Conservation (phyloP, 768 basidiomycete species). For the Tricholoma hemisulphureum region DNA sequence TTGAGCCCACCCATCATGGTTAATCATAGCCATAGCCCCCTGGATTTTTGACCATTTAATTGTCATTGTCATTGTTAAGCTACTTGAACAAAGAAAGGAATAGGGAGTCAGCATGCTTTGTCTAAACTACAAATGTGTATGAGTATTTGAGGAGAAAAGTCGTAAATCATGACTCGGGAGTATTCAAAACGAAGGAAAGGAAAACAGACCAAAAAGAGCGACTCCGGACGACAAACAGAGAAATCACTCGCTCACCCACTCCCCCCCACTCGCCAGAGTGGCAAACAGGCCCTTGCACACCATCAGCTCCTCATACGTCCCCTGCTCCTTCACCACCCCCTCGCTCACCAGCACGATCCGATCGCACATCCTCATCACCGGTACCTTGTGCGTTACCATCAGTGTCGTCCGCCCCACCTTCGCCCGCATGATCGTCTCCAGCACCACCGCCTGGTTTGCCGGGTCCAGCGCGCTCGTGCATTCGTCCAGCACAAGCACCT, state of each 20-base stretch:
- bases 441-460: slow-evolving; percentile 77
- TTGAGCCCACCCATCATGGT: too few relatives aligned
- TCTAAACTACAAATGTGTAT: too few relatives aligned
- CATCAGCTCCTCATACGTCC: slow-evolving; percentile 70
- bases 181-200: too few relatives aligned
- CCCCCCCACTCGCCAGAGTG: slow-evolving; percentile 70
- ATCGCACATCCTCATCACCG: slow-evolving; percentile 91
- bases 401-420: slow-evolving; percentile 77
- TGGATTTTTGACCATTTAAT: too few relatives aligned
- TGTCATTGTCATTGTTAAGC: too few relatives aligned
- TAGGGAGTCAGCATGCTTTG: too few relatives aligned
- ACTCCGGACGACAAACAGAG: too few relatives aligned
- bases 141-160: too few relatives aligned
- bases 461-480: slow-evolving; percentile 92
- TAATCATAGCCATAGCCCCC: too few relatives aligned
- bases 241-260: slow-evolving; percentile 13
- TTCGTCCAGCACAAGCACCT: slow-evolving; percentile 86
- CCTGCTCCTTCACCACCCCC: slow-evolving; percentile 79
- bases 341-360: slow-evolving; percentile 77
- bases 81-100: too few relatives aligned
- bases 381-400: slow-evolving; percentile 91
- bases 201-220: slow-evolving; percentile 6
- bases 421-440: slow-evolving; percentile 69
- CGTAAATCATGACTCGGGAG: too few relatives aligned
- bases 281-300: slow-evolving; percentile 70